Evolutionary conservation across 1,139 yeast genomes (phyloP), one percentile per base, ranked within the genome.

Genomic region (Suhomyces yuchorum): DNA sequence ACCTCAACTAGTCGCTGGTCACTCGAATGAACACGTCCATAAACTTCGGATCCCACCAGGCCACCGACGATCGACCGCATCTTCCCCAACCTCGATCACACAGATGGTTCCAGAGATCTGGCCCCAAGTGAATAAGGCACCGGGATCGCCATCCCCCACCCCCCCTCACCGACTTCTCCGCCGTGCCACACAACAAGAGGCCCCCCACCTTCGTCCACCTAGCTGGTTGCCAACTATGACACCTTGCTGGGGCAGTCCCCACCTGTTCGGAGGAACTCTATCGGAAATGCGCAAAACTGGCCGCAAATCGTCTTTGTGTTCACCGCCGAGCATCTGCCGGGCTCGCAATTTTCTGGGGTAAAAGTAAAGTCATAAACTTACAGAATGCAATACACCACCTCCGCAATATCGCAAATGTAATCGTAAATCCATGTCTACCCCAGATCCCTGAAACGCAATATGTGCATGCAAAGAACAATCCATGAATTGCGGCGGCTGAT

Each of bases 261-360:
- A 26, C 30, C 30, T 11, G n/a, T 26, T 26, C 30, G 30, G 30
- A 26, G 14, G n/a, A 26, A 26, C 30, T 23, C 26, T 26, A 30
- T 15, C 34, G 34, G 34, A 30, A 30, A 30, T 30, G 12, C 30
- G 30, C 30, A 26, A 26, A 11, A 4, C 14, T 11, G 14, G n/a
- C 6, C 34, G 34, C 34, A 15, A 14, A 6, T 15, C 18, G 14
- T 7, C 11, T 7, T 15, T 14, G 18, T 15, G 34, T 8, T 14
- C 19, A 6, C 14, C 34, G 7, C 18, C 6, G 9, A 14, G 3
- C 18, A 12, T 12, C 34, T 12, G 23, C 39, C 5, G 39, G 39
- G 39, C 39, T 22, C 30, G 3, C 14, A 23, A 37, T 37, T 22
- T 22, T 23, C 39, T 37, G 39, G 39, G 39, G 39, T 37, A 37